Base-by-base conservation (phyloP, 129 eudicot genomes). In the Saposhnikovia divaricata region DNA sequence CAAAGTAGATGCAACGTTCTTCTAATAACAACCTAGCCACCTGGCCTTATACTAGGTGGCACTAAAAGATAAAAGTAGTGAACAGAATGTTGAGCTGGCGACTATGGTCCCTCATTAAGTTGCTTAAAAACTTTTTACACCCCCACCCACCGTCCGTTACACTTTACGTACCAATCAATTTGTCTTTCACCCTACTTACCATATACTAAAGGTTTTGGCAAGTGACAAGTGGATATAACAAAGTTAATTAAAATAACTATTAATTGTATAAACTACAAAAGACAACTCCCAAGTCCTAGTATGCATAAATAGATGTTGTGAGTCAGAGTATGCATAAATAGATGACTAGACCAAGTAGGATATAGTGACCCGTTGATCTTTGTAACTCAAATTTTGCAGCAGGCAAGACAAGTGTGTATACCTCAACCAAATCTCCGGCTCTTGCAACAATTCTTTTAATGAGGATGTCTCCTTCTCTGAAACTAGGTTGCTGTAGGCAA, bases 401-500 rank as follows among this genome's bases (percentile, higher is more conserved):
- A 53, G 13, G 42, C 21, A 68, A 13, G 43, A 77, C 25, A 78
- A 78, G 16, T 59, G 74, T 51, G 10, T 21, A 31, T 79, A 79
- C 82, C 77, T 79, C 77, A 46, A 79, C 77, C 21, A 47, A 44
- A 38, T 79, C 77, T 53, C 82, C 82, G 23, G 76, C 82, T 48
- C 46, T 70, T 48, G 82, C 82, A 46, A 79, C 77, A 4, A 79
- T 69, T 70, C 82, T 69, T 70, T 79, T 79, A 48, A 79, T 79
- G 65, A 79, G 61, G 40, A 70, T 45, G 16, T 79, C 82, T 43
- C 74, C 81, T 42, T 79, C 76, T 76, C 59, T 45, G 51, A 79
- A 79, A 65, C 81, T 66, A 65, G 42, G 73, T 65, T 79, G 76
- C 81, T 79, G 76, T 34, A 68, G n/a, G 72, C 9, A 68, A 68